Conservation (phyloP, 768 basidiomycete species). For the Leccinum rimulosum region DNA sequence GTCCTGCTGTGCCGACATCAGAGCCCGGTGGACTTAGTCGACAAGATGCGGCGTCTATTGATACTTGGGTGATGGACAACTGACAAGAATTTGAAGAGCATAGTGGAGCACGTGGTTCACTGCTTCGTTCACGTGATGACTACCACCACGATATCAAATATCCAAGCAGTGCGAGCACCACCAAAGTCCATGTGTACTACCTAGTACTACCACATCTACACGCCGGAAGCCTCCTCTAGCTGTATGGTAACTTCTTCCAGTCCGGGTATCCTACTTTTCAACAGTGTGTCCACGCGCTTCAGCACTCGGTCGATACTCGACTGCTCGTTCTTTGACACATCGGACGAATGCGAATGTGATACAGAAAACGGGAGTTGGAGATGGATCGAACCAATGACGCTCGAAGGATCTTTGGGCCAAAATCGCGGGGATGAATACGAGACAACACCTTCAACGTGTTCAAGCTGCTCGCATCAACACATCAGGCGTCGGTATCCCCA, state of each 20-base stretch:
- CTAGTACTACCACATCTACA: conserved; percentile 1
- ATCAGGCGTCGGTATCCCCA: conserved; percentile 2
- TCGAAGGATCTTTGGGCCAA: conserved; percentile 92
- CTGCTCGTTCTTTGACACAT: conserved; percentile 32
- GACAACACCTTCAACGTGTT: conserved; percentile 71
- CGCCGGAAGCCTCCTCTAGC: conserved; percentile 46
- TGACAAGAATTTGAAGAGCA: no score
- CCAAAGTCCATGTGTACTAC: conserved; percentile 7
- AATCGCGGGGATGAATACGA: conserved; percentile 83
- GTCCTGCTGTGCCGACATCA: conserved; percentile 18
- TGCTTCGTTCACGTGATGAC: not conserved
- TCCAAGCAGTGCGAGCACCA: conserved; percentile 9
- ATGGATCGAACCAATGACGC: conserved; percentile 87
- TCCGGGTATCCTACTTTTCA: conserved; percentile 73
- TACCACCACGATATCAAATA: conserved; percentile 6
- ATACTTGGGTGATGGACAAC: not conserved
- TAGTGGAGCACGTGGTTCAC: not conserved
- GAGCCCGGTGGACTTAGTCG: not conserved
- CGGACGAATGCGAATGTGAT: conserved; percentile 51
- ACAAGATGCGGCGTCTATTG: not conserved
- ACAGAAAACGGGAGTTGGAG: conserved; percentile 75
- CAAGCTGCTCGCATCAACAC: conserved; percentile 45
- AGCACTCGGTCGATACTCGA: conserved; percentile 58
- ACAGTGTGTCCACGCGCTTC: conserved; percentile 66
- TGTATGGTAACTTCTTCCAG: conserved; percentile 91